Evolutionary conservation across 495 filamentous ascomycete genomes (phyloP), one percentile per base, ranked within the genome.

Genomic region (Bryoglossum gracile): DNA sequence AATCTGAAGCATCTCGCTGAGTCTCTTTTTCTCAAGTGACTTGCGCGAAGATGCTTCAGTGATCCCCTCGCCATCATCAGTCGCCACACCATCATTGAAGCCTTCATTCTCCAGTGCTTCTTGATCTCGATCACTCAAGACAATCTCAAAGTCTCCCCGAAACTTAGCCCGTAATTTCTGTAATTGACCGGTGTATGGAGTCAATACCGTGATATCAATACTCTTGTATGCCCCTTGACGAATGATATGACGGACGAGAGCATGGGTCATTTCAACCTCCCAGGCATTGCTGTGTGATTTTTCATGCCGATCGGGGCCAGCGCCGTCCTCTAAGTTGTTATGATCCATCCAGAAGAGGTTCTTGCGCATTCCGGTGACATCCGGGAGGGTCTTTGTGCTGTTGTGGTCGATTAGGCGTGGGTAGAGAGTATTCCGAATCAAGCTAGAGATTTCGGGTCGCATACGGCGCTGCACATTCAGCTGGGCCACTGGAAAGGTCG

Each of bases 101-200:
- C 74, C 75, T 9, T 73, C 67, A 14, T 68, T 65, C 17, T 75
- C 75, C 0, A 89, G 68, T 1, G 75, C 72, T 17, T 79, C 76
- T 9, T 71, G 45, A 57, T 92, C 88, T 24, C 77, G 65, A 8
- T 91, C 86, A n/a, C 77, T 77, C 9, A 91, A 37, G 0, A 77
- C 66, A 14, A 92, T 76, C 25, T 81, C 77, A 43, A 80, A 81
- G 5, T 70, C 61, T 0, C 50, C 53, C 4, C 59, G 48, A 25
- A 91, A 62, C 33, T 60, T 68, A 11, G 63, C 60, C 3, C 74
- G 67, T 19, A 92, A 67, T 19, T 71, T 75, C 22, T 76, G 71
- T 5, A 92, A 71, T 56, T 95, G 91, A 6, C 87, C 89, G 28
- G 86, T 84, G 67, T 96, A 95, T 60, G 91, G 89, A 0, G 88